These are phyloP conservation scores for Suhomyces sp. DNA, from an alignment of 805 yeast genomes.

Conservation along the genomic window DNA sequence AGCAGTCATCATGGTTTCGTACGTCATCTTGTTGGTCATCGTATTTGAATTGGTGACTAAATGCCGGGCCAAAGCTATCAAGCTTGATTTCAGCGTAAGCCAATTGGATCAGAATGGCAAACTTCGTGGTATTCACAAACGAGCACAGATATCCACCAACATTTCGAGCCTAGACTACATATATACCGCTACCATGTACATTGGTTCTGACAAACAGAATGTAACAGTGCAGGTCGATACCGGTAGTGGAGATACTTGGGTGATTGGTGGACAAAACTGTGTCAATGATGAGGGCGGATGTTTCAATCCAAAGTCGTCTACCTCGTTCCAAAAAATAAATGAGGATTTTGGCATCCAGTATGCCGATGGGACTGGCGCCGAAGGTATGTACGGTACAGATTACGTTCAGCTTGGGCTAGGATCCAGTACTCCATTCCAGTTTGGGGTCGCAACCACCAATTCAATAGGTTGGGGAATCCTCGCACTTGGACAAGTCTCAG, in stretches of 20 bases:
- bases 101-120: background rate
- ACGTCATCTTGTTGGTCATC: background rate
- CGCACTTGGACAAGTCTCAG: background rate
- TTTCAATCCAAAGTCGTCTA: constrained; percentile 9
- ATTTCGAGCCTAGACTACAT: background rate
- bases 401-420: constrained; percentile 4
- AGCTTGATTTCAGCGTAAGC: background rate
- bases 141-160: background rate
- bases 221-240: constrained; percentile 9
- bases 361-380: constrained; percentile 4
- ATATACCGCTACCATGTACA: constrained; percentile 5
- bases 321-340: constrained; percentile 6
- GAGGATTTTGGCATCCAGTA: constrained; percentile 5
- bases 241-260: constrained; percentile 12
- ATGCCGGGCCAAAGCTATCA: background rate
- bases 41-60: background rate
- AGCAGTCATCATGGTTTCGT: background rate
- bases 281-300: constrained; percentile 3
- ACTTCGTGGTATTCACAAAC: background rate
- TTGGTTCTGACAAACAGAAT: constrained; percentile 10
- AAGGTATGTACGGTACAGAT: constrained; percentile 9
- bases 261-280: background rate
- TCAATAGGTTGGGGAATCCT: constrained; percentile 6
- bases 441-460: constrained; percentile 7
- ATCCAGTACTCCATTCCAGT: constrained; percentile 4